Percentiles rank a stretch among this genome's conserved stretches.
These are phyloP conservation scores for Kockovaella imperatae DNA, from an alignment of 768 basidiomycete species.

Conservation along the genomic window DNA sequence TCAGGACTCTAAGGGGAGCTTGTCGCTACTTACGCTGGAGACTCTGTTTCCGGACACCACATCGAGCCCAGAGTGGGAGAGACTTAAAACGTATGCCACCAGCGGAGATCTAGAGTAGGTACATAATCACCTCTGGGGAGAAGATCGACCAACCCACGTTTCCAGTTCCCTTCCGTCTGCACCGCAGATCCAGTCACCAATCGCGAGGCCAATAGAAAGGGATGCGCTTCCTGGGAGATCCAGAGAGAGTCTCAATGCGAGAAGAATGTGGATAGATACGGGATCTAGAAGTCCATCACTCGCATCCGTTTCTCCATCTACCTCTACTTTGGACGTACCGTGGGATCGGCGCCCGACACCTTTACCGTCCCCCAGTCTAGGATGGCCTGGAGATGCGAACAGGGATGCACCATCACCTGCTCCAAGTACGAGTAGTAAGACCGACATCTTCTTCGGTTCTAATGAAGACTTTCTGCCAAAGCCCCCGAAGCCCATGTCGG, in stretches of 20 bases:
- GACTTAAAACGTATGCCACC: constrained; percentile 34
- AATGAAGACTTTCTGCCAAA: constrained; percentile 22
- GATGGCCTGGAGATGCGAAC: constrained; percentile 2
- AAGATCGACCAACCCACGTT: not conserved
- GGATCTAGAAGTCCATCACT: constrained; percentile 1
- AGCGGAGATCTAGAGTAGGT: constrained; percentile 40
- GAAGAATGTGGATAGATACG: not conserved
- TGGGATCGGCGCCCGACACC: constrained; percentile 7
- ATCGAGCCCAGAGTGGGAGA: constrained; percentile 25
- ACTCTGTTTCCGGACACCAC: constrained; percentile 10
- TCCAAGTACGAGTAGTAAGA: constrained; percentile 30
- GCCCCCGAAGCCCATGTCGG: constrained; percentile 34
- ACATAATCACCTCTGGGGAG: not conserved
- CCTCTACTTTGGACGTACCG: constrained; percentile 2
- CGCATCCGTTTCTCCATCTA: not conserved
- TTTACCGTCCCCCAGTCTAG: constrained; percentile 4
- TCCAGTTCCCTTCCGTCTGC: not conserved
- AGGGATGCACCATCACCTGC: constrained; percentile 19
- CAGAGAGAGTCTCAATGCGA: too few species aligned
- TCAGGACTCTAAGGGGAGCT: constrained; percentile 21
- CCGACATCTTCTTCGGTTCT: constrained; percentile 39
- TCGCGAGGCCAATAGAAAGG: not conserved
- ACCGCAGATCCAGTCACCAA: not conserved
- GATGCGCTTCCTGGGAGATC: not conserved
- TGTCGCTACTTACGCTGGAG: constrained; percentile 37